These are phyloP conservation scores for Mycena pura DNA, from an alignment of 768 basidiomycete species.

Conservation along the genomic window DNA sequence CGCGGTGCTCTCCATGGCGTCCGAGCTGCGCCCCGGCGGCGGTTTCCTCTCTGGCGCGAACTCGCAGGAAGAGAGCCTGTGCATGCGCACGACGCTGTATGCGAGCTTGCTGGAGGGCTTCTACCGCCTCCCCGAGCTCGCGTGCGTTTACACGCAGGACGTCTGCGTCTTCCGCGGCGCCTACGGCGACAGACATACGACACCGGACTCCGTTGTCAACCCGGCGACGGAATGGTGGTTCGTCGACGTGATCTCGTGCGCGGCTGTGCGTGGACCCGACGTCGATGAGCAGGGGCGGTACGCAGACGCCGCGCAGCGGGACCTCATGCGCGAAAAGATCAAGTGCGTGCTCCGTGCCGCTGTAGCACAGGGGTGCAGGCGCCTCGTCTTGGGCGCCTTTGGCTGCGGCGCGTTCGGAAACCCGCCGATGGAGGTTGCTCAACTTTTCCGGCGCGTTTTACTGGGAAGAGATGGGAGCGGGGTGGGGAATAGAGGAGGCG, in stretches of 20 bases:
- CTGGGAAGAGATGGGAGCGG: slow-evolving; percentile 24
- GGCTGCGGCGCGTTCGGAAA: slow-evolving; percentile 31
- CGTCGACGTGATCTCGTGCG: slow-evolving; percentile 31
- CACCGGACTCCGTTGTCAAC: slow-evolving; percentile 7
- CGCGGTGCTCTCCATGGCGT: slow-evolving; percentile 30
- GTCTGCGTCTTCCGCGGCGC: slow-evolving; percentile 30
- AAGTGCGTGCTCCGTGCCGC: slow-evolving; percentile 26
- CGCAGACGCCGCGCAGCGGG: slow-evolving; percentile 18
- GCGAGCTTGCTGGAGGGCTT: slow-evolving; percentile 24
- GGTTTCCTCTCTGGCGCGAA: slow-evolving; percentile 28
- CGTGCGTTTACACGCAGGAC: slow-evolving; percentile 27
- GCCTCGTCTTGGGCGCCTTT: slow-evolving; percentile 28
- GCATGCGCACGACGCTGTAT: slow-evolving; percentile 30
- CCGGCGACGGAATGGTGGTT: slow-evolving; percentile 26
- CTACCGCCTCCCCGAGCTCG: slow-evolving; percentile 29
- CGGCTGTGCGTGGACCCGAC: slow-evolving; percentile 27
- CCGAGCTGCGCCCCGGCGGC: slow-evolving; percentile 29
- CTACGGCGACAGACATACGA: slow-evolving; percentile 4
- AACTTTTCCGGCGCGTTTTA: slow-evolving; percentile 26
- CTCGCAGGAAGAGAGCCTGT: slow-evolving; percentile 29
- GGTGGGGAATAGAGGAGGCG: slow-evolving; percentile 19
- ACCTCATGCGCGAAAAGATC: slow-evolving; percentile 32
- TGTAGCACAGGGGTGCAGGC: slow-evolving; percentile 15
- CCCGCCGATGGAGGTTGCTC: slow-evolving; percentile 25
- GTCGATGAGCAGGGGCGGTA: slow-evolving; percentile 20